Conservation (phyloP, 2,329 filamentous ascomycete species). For the Fusarium sp. region DNA sequence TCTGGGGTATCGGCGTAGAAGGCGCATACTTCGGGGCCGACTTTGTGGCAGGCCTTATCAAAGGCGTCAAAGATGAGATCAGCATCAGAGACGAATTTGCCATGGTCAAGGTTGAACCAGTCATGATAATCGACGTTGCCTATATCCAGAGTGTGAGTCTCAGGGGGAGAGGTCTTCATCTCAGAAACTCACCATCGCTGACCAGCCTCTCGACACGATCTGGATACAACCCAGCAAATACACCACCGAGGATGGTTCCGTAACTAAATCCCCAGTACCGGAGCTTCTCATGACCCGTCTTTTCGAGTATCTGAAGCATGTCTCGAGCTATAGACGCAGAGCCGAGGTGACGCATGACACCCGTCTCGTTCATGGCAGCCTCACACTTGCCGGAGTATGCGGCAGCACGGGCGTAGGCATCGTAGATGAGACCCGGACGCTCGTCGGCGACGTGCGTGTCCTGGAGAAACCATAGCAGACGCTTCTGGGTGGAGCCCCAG, state of each 20-base stretch:
- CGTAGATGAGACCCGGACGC: constrained; percentile 62
- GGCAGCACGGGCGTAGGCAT: constrained; percentile 60
- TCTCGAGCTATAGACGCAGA: constrained; percentile 64
- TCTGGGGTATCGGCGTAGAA: constrained; percentile 58
- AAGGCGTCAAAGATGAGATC: constrained; percentile 70
- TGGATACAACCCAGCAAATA: constrained; percentile 68
- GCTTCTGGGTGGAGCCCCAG: constrained; percentile 61
- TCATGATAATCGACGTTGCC: constrained; percentile 69
- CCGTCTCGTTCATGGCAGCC: constrained; percentile 52
- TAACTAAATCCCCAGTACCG: constrained; percentile 72
- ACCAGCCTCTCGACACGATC: constrained; percentile 66
- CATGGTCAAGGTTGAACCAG: constrained; percentile 63
- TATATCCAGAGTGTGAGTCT: constrained; percentile 16
- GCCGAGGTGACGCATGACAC: constrained; percentile 59
- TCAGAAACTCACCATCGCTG: constrained; percentile 61
- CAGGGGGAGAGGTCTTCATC: fast-evolving
- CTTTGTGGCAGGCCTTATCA: constrained; percentile 67
- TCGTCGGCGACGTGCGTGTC: constrained; percentile 64
- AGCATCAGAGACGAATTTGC: constrained; percentile 67
- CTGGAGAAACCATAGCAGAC: constrained; percentile 61
- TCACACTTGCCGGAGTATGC: constrained; percentile 63
- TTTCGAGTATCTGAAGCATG: constrained; percentile 63
- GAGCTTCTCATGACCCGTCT: constrained; percentile 60
- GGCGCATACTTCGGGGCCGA: constrained; percentile 64
- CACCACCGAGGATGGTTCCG: constrained; percentile 67